Evolutionary conservation across 345 rosid genomes (phyloP).

Genomic region (Pugionium cornutum): DNA sequence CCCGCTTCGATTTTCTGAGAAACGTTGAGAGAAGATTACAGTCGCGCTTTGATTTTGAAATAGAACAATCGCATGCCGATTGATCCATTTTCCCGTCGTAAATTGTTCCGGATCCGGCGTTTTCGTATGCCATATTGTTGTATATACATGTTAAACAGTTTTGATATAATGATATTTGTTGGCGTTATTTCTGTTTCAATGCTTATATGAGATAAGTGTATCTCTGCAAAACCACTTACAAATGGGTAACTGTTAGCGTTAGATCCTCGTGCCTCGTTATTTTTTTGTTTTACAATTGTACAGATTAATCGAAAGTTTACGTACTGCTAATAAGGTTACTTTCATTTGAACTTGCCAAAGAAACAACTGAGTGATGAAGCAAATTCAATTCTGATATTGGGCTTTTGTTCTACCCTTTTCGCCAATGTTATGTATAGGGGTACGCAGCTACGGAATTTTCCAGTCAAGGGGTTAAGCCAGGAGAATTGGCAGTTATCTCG

Average conservation of each 20-base stretch:
- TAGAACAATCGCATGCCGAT: not conserved
- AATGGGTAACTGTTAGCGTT: too few species aligned
- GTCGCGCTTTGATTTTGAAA: not conserved
- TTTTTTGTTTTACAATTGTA: too few species aligned
- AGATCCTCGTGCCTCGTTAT: too few species aligned
- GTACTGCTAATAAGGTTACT: too few species aligned
- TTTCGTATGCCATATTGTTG: not conserved
- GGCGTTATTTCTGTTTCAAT: not conserved
- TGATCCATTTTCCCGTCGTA: not conserved
- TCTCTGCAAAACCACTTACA: too few species aligned
- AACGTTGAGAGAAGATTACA: not conserved
- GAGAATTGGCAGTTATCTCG: conserved; percentile 73
- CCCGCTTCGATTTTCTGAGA: too few species aligned
- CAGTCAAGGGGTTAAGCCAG: conserved; percentile 63
- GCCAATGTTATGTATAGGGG: conserved; percentile 22
- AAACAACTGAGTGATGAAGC: not conserved
- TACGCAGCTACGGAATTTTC: conserved; percentile 82
- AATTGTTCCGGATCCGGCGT: not conserved
- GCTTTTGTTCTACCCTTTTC: not conserved
- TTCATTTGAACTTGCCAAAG: too few species aligned
- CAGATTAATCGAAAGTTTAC: too few species aligned
- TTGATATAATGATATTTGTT: too few species aligned
- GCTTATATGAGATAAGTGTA: not conserved
- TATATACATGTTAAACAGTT: not conserved
- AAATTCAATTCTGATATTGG: not conserved